Base-by-base conservation (phyloP, 2,329 filamentous ascomycete species). In the Macrophomina pseudophaseolina region DNA sequence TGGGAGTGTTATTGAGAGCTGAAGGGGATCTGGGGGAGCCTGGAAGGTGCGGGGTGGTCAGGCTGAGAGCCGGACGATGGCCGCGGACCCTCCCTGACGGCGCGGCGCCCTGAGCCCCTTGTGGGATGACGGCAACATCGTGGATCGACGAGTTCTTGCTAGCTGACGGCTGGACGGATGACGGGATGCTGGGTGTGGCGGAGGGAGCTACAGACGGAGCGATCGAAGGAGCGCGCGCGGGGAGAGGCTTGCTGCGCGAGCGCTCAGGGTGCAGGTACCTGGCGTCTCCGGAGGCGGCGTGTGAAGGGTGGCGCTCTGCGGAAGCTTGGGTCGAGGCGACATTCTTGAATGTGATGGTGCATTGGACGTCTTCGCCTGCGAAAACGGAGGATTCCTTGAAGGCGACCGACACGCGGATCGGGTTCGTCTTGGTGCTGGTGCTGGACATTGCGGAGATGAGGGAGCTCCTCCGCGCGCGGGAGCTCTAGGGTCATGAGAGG, bases 311-410 rank as follows among this genome's bases (percentile, higher is more conserved):
- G 69, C 74, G 71, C 67, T 75, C 74, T 70, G 70, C 69, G 28
- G 74, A 70, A 30, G 32, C 16, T 8, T 38, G 30, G n/a, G 87
- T 85, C 69, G 74, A 78, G 35, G 86, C 83, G 59, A 94, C 86
- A 78, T 99, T 99, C 81, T 91, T 94, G 82, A 99, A 99, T 60
- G 92, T 97, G 78, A 99, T 97, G 71, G 90, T 93, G 81, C 95
- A 98, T 81, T 94, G 92, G 75, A 98, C 87, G 75, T 97, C 91
- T 84, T 99, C 95, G 80, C 95, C 95, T 66, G 95, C 92, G 81
- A 98, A 99, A 74, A 99, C 92, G 69, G 92, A 94, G 79, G 94
- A 90, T 76, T 97, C 92, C 78, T 93, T 91, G 91, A 94, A 99
- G 82, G 90, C 90, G 79, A 99, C 92, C 79, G 94, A 97, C 80